Evolutionary conservation across 179 eudicot species (phyloP).

Genomic region (Silene vulgaris): DNA sequence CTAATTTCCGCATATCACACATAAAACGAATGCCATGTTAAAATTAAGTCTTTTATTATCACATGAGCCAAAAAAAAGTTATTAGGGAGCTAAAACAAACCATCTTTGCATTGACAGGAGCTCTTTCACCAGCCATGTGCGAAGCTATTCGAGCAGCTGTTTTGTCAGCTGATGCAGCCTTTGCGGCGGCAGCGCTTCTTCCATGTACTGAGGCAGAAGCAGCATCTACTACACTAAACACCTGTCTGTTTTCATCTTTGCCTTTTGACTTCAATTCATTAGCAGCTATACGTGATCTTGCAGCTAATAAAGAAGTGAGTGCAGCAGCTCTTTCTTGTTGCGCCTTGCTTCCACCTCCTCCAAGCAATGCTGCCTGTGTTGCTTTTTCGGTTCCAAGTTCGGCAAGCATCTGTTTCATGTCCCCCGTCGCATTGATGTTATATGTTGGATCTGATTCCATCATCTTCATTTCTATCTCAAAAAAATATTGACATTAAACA

Average conservation of each 20-base stretch:
- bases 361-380: slow-evolving; percentile 73
- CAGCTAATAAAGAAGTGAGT: slow-evolving; percentile 64
- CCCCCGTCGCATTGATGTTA: slow-evolving; percentile 81
- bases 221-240: slow-evolving; percentile 87
- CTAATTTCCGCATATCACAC: background rate
- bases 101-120: slow-evolving; percentile 89
- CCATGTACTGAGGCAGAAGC: slow-evolving; percentile 99
- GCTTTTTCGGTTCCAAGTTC: slow-evolving; percentile 94
- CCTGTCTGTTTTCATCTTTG: slow-evolving; percentile 42
- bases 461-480: slow-evolving; percentile 51
- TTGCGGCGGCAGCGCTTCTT: slow-evolving; percentile 95
- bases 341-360: slow-evolving; percentile 97
- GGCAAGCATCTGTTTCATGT: slow-evolving; percentile 89
- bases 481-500: slow-evolving; percentile 9
- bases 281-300: slow-evolving; percentile 70
- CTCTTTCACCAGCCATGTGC: slow-evolving; percentile 95
- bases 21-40: no score
- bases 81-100: slow-evolving; percentile 38
- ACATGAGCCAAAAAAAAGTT: no score
- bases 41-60: no score
- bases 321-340: slow-evolving; percentile 90
- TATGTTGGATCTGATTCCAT: slow-evolving; percentile 74
- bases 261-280: slow-evolving; percentile 59
- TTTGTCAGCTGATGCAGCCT: slow-evolving; percentile 70
- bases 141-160: slow-evolving; percentile 96